Evolutionary conservation across 2,329 filamentous ascomycete genomes (phyloP), one percentile per base, ranked within the genome.

Genomic region (Incumbomyces delicatus): DNA sequence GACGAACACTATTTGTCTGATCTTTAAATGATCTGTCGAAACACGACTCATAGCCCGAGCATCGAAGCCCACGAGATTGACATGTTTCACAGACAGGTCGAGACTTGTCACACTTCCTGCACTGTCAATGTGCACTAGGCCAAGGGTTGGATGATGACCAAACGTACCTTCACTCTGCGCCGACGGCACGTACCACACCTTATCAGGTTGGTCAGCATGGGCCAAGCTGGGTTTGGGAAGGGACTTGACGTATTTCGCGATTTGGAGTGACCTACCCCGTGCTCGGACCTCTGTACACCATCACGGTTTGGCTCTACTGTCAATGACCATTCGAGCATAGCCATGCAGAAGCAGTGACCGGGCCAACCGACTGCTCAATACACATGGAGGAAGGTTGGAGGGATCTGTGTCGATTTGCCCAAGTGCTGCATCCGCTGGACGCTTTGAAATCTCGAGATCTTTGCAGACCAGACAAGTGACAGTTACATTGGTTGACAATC

Each of bases 201-300:
- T 14, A 17, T 35, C n/a, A 20, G 12, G 18, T 22, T 34, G 35
- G 14, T 22, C 30, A 27, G 14, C 31, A 10, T 27, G 22, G 22
- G 8, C 22, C 5, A 27, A 5, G 22, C 22, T 27, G 8, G 22
- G 8, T 27, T 5, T 27, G 22, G 22, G 8, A 4, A 27, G 5
- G 22, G 22, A 27, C 22, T 5, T 8, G 22, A 27, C 5, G 22
- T 27, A 8, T 27, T 8, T 27, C 4, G 22, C 5, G 22, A 27
- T 27, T 27, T 27, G 22, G 22, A 27, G 22, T 8, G 22, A 35
- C 41, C 20, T 35, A 44, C 41, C 56, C 52, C 27, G 17, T 43
- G 36, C 54, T 54, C 30, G 56, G 56, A 12, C 56, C 56, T 37
- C 53, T 46, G 44, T 58, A 58, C 31, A 58, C 56, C 56, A 58